A percentile compares a stretch with the other conserved stretches of the same genome.
Conservation (phyloP, 306 rosid species). For the Rosa rugosa region DNA sequence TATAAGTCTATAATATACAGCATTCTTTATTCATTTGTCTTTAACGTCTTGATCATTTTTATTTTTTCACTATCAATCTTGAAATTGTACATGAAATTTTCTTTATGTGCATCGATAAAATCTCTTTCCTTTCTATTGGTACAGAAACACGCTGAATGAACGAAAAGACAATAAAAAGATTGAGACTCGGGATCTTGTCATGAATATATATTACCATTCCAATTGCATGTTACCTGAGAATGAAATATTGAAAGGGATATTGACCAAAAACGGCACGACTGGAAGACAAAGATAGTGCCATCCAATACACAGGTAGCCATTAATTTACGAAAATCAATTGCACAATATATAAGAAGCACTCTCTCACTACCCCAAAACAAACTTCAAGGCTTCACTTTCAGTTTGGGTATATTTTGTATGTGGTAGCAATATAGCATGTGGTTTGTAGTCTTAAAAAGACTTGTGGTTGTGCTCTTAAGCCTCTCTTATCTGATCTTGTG, state of each 20-base stretch:
- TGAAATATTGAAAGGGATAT: background rate
- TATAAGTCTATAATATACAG: background rate
- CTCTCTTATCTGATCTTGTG: background rate
- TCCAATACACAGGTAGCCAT: background rate
- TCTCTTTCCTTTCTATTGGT: background rate
- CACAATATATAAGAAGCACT: background rate
- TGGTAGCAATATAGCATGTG: background rate
- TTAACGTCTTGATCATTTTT: background rate
- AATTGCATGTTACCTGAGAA: background rate
- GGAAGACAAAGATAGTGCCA: background rate
- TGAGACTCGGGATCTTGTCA: background rate
- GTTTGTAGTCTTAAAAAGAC: background rate
- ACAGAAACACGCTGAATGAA: background rate
- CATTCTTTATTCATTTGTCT: background rate
- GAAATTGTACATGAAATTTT: background rate
- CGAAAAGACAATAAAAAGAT: background rate
- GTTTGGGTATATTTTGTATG: background rate
- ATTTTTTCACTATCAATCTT: background rate
- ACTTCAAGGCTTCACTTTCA: background rate
- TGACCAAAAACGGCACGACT: background rate
- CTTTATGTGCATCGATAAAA: background rate
- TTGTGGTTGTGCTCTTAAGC: background rate
- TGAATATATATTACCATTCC: background rate
- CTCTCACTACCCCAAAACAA: background rate
- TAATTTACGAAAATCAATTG: background rate